These are phyloP conservation scores for Penicillium sp. DNA, from an alignment of 2,329 filamentous ascomycete genomes.

Conservation along the genomic window DNA sequence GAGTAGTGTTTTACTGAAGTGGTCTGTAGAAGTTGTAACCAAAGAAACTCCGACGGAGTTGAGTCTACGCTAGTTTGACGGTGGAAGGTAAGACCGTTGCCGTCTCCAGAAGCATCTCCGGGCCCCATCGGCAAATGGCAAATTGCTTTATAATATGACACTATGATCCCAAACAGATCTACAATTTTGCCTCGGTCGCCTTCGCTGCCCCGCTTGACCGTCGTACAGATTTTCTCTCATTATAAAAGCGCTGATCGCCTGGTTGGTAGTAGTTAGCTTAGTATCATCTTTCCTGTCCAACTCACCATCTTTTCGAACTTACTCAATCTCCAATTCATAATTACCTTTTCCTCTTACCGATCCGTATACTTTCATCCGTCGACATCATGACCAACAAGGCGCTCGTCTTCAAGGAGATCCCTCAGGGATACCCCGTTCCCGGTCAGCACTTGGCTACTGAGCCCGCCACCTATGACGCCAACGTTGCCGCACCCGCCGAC, in stretches of 20 bases:
- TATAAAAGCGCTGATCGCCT: constrained; percentile 18
- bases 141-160: constrained; percentile 29
- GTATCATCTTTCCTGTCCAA: neutral
- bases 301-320: constrained; percentile 2
- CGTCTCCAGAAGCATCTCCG: constrained; percentile 36
- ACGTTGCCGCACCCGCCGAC: constrained; percentile 59
- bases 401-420: constrained; percentile 72
- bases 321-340: neutral
- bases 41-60: neutral
- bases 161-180: constrained; percentile 2
- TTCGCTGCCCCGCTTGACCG: constrained; percentile 27
- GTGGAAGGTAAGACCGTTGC: constrained; percentile 9
- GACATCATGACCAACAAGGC: constrained; percentile 65
- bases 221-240: constrained; percentile 7
- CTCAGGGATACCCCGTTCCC: constrained; percentile 66
- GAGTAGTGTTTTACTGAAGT: too few species aligned
- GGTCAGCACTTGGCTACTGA: constrained; percentile 74
- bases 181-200: constrained; percentile 24
- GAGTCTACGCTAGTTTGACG: neutral
- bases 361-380: neutral
- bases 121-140: constrained; percentile 14
- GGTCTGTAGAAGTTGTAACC: neutral
- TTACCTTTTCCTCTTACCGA: constrained; percentile 1
- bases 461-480: constrained; percentile 66
- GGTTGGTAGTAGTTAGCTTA: neutral